Evolutionary conservation across 73 alveolate species (phyloP), one percentile per base, ranked within the genome.

Genomic region (Symbiodinium natans): DNA sequence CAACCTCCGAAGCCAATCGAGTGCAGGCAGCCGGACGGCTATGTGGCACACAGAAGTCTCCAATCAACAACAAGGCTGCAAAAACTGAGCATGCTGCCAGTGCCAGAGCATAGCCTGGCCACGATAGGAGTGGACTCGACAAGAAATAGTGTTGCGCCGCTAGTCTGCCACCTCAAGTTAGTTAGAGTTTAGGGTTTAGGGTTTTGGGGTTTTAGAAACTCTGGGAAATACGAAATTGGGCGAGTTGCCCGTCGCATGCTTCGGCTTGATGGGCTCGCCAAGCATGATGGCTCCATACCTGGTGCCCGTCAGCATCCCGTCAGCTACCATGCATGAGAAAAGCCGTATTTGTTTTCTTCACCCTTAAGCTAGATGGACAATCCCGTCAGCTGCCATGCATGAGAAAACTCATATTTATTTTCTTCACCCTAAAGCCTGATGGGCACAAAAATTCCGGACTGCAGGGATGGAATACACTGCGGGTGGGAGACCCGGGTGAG

Each of bases 271-370:
- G 40, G 56, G 80, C 40, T 90, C 97, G 11, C 88, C 89, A 3
- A 90, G 97, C 46, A 90, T 85, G 21, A 90, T 31, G 36, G 97
- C 97, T 4, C 97, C 97, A 15, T 90, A 90, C 97, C 97, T 90
- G 2, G 9, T 19, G 63, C 13, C 82, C 82, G 15, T n/a, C 41
- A 68, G 33, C 41, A 6, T 23, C 33, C 19, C 39, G 15, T 48
- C 23, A 17, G 23, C 63, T 48, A 48, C 63, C 63, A 10, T 8
- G 17, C 17, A 8, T 17, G 63, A 48, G 23, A 48, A 8, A 48
- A 8, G 17, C 63, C 63, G 63, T 48, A 10, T 48, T 48, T 8
- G 63, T 48, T 48, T 48, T 8, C 23, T 48, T 48, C 63, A 48
- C 63, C 23, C 63, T 48, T 8, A 10, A 17, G 23, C 63, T 48